Conservation (phyloP, 2,329 filamentous ascomycete species). For the Xylariaceae sp. region DNA sequence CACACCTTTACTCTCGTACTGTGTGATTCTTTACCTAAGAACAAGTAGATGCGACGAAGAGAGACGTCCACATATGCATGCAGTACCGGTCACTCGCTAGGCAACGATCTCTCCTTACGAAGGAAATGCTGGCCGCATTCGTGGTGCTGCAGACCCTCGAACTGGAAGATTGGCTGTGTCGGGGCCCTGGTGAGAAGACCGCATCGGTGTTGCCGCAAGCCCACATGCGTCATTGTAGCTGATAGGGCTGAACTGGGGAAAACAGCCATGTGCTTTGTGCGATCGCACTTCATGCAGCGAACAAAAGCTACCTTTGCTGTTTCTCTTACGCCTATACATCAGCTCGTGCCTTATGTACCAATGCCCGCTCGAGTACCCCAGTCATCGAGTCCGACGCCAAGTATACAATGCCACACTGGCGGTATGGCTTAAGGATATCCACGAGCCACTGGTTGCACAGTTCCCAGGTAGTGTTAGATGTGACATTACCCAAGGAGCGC, state of each 20-base stretch:
- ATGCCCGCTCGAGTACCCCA: too few relatives aligned
- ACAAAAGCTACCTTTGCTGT: background rate
- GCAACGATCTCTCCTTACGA: background rate
- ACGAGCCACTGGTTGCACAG: too few relatives aligned
- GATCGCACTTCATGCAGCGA: slow-evolving; percentile 3
- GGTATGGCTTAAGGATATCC: too few relatives aligned
- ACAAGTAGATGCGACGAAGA: background rate
- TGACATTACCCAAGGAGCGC: too few relatives aligned
- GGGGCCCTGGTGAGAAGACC: background rate
- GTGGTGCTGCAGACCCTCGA: background rate
- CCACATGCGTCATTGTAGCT: slow-evolving; percentile 18
- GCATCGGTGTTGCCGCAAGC: slow-evolving; percentile 17
- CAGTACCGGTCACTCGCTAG: background rate
- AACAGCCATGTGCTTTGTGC: background rate
- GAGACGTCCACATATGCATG: too few relatives aligned
- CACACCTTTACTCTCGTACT: slow-evolving; percentile 5
- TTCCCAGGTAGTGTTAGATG: too few relatives aligned
- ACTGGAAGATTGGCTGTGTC: background rate
- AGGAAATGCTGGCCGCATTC: background rate
- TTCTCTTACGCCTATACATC: background rate
- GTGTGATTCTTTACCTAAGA: background rate
- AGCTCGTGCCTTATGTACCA: too few relatives aligned
- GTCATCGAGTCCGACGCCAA: too few relatives aligned
- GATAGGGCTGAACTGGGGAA: slow-evolving; percentile 20
- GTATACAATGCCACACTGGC: too few relatives aligned